A percentile compares a stretch with the other conserved stretches of the same genome.
Evolutionary conservation across 345 rosid genomes (phyloP).

Genomic region (Corymbia maculata): DNA sequence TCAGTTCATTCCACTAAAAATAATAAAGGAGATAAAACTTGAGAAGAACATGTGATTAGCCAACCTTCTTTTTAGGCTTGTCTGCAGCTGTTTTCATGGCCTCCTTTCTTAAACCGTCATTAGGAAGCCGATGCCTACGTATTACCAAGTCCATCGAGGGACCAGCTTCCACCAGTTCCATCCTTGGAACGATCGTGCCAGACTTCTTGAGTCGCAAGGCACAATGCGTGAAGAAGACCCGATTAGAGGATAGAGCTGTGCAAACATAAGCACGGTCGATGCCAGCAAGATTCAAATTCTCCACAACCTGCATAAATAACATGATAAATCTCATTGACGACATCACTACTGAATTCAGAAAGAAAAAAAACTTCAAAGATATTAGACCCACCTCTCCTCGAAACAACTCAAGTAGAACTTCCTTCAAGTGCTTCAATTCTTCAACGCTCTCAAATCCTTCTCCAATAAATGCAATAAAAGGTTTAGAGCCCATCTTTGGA

Average conservation of each 20-base stretch:
- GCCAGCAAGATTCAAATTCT: slow-evolving; percentile 79
- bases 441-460: slow-evolving; percentile 79
- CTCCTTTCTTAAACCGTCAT: slow-evolving; percentile 65
- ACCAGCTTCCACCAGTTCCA: slow-evolving; percentile 89
- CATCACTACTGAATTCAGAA: neutral
- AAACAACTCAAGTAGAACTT: slow-evolving; percentile 70
- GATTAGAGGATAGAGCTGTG: slow-evolving; percentile 65
- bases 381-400: slow-evolving; percentile 63
- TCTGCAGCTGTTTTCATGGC: slow-evolving; percentile 74
- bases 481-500: slow-evolving; percentile 72
- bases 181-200: slow-evolving; percentile 77
- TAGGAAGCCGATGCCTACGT: slow-evolving; percentile 91
- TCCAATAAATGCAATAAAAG: slow-evolving; percentile 72
- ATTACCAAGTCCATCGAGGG: slow-evolving; percentile 93
- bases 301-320: slow-evolving; percentile 55
- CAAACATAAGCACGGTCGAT: slow-evolving; percentile 76
- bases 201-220: slow-evolving; percentile 82
- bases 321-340: neutral
- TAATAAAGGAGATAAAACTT: neutral
- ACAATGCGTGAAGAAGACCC: slow-evolving; percentile 69
- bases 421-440: slow-evolving; percentile 83
- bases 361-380: neutral
- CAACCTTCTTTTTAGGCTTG: slow-evolving; percentile 82
- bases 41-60: neutral
- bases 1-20: neutral